Conservation (phyloP, 2,329 filamentous ascomycete species). For the Didymella exigua region DNA sequence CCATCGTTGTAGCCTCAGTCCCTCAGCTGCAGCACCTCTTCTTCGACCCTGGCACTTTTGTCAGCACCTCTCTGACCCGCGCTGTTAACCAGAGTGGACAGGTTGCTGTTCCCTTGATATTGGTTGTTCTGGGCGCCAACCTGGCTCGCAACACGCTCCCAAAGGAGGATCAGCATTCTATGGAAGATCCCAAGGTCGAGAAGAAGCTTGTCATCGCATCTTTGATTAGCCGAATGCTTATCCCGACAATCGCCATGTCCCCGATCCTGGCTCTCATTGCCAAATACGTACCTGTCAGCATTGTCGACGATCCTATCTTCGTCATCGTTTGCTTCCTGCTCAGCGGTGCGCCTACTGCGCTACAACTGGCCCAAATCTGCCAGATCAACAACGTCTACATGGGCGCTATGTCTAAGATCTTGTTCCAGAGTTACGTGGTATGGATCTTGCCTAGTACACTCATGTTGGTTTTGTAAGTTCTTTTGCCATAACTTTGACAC, state of each 20-base stretch:
- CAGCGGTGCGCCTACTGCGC: slow-evolving; percentile 87
- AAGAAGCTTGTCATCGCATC: slow-evolving; percentile 84
- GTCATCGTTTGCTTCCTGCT: slow-evolving; percentile 97
- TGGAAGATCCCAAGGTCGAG: slow-evolving; percentile 71
- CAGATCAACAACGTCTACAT: slow-evolving; percentile 98
- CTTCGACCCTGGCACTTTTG: slow-evolving; percentile 85
- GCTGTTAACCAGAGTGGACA: slow-evolving; percentile 84
- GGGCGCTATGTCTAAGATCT: slow-evolving; percentile 85
- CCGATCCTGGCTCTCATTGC: slow-evolving; percentile 84
- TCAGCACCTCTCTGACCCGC: slow-evolving; percentile 90
- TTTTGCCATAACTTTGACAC: neutral
- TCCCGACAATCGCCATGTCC: slow-evolving; percentile 91
- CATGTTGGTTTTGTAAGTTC: slow-evolving; percentile 72
- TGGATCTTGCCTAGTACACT: slow-evolving; percentile 97
- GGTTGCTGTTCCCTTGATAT: slow-evolving; percentile 91
- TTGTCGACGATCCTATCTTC: slow-evolving; percentile 96
- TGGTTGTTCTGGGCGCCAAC: slow-evolving; percentile 94
- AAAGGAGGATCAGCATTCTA: slow-evolving; percentile 65
- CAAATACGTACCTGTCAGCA: slow-evolving; percentile 90
- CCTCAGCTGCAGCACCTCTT: slow-evolving; percentile 82
- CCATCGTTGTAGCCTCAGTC: slow-evolving; percentile 89
- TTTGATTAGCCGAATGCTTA: slow-evolving; percentile 85
- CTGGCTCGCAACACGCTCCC: slow-evolving; percentile 88
- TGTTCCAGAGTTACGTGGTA: slow-evolving; percentile 96
- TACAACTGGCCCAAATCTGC: slow-evolving; percentile 97